Percentiles rank a stretch among this genome's conserved stretches.
These are phyloP conservation scores for Teunomyces atbi DNA, from an alignment of 805 yeast genomes.

Conservation along the genomic window DNA sequence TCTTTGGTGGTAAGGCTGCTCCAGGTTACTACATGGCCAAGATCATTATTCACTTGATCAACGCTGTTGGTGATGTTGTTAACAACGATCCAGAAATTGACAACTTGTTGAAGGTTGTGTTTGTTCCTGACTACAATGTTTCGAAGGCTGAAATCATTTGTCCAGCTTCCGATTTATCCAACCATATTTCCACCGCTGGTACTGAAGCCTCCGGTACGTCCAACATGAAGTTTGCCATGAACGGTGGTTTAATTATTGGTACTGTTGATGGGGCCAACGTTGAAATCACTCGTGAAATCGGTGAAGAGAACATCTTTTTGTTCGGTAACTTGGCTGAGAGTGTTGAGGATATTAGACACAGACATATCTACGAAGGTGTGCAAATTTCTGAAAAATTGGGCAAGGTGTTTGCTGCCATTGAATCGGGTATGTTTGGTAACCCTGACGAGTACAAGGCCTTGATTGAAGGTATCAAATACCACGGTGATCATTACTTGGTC, in stretches of 20 bases:
- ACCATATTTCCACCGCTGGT: constrained; percentile 96
- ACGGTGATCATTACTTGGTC: constrained; percentile 85
- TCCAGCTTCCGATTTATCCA: constrained; percentile 88
- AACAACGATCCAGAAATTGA: constrained; percentile 75
- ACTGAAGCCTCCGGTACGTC: constrained; percentile 97
- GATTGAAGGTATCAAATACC: constrained; percentile 64
- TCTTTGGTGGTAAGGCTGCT: constrained; percentile 94
- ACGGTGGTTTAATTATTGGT: constrained; percentile 92
- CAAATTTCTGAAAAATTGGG: constrained; percentile 57
- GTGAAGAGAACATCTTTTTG: constrained; percentile 88
- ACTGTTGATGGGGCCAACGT: constrained; percentile 97
- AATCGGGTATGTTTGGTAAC: constrained; percentile 70
- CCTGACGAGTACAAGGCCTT: constrained; percentile 63
- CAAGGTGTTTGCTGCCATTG: constrained; percentile 65
- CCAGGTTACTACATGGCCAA: constrained; percentile 98
- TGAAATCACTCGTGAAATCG: constrained; percentile 90
- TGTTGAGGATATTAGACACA: constrained; percentile 80
- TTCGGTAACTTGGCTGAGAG: constrained; percentile 90
- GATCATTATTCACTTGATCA: constrained; percentile 80
- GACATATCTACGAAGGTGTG: constrained; percentile 63
- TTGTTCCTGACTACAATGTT: constrained; percentile 89
- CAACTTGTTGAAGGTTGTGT: constrained; percentile 78
- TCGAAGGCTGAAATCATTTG: constrained; percentile 88
- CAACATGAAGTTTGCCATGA: constrained; percentile 91
- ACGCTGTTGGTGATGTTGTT: constrained; percentile 75